These are phyloP conservation scores for Trypanosoma congolense DNA, from an alignment of 208 protist species.

Conservation along the genomic window DNA sequence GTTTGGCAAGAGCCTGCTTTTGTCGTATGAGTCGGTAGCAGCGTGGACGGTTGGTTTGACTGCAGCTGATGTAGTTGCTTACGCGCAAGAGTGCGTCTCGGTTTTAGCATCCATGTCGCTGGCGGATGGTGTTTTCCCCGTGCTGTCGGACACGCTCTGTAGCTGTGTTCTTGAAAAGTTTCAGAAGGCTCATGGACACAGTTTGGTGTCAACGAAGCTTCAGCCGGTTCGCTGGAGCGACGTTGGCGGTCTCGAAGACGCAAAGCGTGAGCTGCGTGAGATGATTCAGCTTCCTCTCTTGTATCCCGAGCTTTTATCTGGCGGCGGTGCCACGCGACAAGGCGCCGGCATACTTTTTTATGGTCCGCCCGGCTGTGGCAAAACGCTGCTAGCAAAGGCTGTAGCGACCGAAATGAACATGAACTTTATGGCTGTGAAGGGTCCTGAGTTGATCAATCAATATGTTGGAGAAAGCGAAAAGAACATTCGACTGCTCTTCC, in stretches of 20 bases:
- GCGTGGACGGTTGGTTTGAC: slow-evolving; percentile 73
- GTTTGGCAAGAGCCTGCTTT: slow-evolving; percentile 37
- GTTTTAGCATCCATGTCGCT: slow-evolving; percentile 14
- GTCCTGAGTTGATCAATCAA: slow-evolving; percentile 92
- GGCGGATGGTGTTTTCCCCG: slow-evolving; percentile 21
- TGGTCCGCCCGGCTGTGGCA: slow-evolving; percentile 91
- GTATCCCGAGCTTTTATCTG: slow-evolving; percentile 77
- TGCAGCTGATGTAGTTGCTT: slow-evolving; percentile 54
- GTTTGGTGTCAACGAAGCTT: slow-evolving; percentile 78
- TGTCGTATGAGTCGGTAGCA: slow-evolving; percentile 47
- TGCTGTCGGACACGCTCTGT: slow-evolving; percentile 60
- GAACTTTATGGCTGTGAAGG: slow-evolving; percentile 94
- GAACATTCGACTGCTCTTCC: slow-evolving; percentile 88
- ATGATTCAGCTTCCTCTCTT: slow-evolving; percentile 81
- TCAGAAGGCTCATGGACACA: slow-evolving; percentile 73
- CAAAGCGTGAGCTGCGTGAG: slow-evolving; percentile 81
- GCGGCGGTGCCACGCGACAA: slow-evolving; percentile 45
- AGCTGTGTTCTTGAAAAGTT: slow-evolving; percentile 52
- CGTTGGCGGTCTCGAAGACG: slow-evolving; percentile 87
- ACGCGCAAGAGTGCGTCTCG: slow-evolving; percentile 41
- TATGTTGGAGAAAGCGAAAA: slow-evolving; percentile 92
- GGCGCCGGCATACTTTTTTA: slow-evolving; percentile 89
- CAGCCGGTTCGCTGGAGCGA: slow-evolving; percentile 87
- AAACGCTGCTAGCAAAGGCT: slow-evolving; percentile 92
- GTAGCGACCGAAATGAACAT: slow-evolving; percentile 92